These are phyloP conservation scores for Nymphaea thermarum DNA, from an alignment of 164 flowering plant species.

Conservation along the genomic window DNA sequence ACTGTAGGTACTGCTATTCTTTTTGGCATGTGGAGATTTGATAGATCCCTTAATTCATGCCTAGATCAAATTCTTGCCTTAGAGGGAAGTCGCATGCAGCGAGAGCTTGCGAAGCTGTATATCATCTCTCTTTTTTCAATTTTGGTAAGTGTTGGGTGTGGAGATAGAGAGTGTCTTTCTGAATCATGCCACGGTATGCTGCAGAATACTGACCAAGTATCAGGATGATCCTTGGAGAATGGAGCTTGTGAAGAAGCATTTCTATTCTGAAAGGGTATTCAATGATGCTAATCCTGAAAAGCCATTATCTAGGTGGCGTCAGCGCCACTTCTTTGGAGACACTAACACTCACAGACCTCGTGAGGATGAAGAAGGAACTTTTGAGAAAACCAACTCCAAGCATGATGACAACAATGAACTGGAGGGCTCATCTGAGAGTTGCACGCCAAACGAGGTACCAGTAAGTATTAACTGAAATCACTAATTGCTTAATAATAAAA, in stretches of 20 bases:
- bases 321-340: constrained; percentile 33
- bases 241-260: constrained; percentile 39
- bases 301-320: constrained; percentile 46
- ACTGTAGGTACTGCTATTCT: constrained; percentile 42
- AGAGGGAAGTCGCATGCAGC: constrained; percentile 59
- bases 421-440: constrained; percentile 5
- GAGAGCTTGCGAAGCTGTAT: constrained; percentile 31
- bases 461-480: constrained; percentile 17
- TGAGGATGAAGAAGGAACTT: constrained; percentile 7
- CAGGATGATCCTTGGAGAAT: constrained; percentile 30
- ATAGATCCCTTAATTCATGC: constrained; percentile 31
- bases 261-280: constrained; percentile 50
- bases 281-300: constrained; percentile 39
- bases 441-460: constrained; percentile 15
- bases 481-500: neutral
- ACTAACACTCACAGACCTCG: constrained; percentile 8
- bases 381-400: constrained; percentile 1
- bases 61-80: constrained; percentile 42
- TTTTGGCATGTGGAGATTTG: constrained; percentile 34
- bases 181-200: constrained; percentile 2
- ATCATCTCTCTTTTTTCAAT: neutral
- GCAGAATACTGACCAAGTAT: constrained; percentile 47
- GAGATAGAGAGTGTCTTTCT: neutral
- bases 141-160: neutral
- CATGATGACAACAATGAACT: constrained; percentile 10